Evolutionary conservation across 208 protist species (phyloP).

Genomic region (Leishmania guyanensis): DNA sequence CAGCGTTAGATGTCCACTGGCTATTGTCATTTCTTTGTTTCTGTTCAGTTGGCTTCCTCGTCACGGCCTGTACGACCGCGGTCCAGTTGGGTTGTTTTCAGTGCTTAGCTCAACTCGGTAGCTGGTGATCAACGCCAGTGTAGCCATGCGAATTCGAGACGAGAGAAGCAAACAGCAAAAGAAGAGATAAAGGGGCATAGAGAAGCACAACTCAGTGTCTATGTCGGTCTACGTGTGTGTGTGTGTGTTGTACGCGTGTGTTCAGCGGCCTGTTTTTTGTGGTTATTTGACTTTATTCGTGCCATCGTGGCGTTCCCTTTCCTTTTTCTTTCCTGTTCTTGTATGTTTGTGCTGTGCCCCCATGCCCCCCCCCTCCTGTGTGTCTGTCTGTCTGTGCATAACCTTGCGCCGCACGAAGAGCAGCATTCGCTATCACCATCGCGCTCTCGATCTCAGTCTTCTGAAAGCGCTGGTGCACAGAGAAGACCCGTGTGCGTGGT

Average conservation of each 20-base stretch:
- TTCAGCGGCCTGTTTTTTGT: neutral
- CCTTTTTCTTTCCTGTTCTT: neutral
- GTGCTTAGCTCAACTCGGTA: neutral
- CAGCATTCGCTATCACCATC: neutral
- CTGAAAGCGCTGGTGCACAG: neutral
- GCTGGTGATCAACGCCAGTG: neutral
- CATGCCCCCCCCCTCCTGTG: neutral
- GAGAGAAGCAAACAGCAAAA: neutral
- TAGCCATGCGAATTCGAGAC: neutral
- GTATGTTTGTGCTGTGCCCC: neutral
- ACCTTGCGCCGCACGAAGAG: neutral
- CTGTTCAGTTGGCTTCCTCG: neutral
- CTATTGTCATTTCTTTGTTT: neutral
- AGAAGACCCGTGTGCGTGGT: neutral
- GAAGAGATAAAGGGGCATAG: neutral
- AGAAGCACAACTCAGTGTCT: neutral
- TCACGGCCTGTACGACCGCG: neutral
- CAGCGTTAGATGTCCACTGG: neutral
- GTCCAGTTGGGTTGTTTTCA: neutral
- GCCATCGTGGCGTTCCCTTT: neutral
- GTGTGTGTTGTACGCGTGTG: neutral
- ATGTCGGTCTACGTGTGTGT: neutral
- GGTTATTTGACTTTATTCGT: neutral
- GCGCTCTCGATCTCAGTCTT: neutral
- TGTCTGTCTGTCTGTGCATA: neutral